Base-by-base conservation (phyloP, 805 yeast genomes). In the Kodamaea restingae region DNA sequence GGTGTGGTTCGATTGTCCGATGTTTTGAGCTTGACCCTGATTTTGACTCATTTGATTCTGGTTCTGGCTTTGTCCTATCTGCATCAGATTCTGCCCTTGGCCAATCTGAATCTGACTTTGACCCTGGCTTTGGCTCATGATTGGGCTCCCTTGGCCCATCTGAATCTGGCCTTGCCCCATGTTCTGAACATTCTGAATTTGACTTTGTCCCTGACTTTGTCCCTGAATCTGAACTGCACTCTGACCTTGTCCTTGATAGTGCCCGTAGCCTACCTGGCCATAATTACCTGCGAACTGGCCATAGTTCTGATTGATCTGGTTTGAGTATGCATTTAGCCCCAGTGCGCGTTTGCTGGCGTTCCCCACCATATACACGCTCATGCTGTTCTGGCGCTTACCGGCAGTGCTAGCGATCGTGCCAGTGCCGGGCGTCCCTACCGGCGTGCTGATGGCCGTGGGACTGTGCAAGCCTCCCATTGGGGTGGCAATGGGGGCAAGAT, bases 361-460 rank as follows among this genome's bases (percentile, higher is more conserved):
- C 39, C 51, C 54, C 34, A 52, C 48, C 53, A 60, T 46, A 42
- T 61, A 56, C 32, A 60, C 59, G 4, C 68, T 58, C 47, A 62
- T 47, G 54, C 69, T 63, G 45, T 56, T 63, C 42, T 67, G 72
- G 40, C 72, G 64, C 48, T 67, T 67, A 15, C 32, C 26, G 36
- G 15, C 24, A 15, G 30, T 20, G 11, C 32, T 30, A 3, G 32
- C 32, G 7, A 27, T 27, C 7, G 31, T 15, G 7, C 15, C 14
- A 7, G 20, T 17, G 20, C 12, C 21, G 21, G 31, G 31, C 17
- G 31, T 27, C 31, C 10, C 17, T 12, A 30, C 9, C 8, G 32
- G 32, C 9, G 32, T 30, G 21, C 12, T 12, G 32, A 17, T 30
- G n/a, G 12, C 15, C 14, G 32, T 15, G 4, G 32, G 32, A n/a